These are phyloP conservation scores for Arthroderma sp. DNA, from an alignment of 2,329 filamentous ascomycete genomes.

Conservation along the genomic window DNA sequence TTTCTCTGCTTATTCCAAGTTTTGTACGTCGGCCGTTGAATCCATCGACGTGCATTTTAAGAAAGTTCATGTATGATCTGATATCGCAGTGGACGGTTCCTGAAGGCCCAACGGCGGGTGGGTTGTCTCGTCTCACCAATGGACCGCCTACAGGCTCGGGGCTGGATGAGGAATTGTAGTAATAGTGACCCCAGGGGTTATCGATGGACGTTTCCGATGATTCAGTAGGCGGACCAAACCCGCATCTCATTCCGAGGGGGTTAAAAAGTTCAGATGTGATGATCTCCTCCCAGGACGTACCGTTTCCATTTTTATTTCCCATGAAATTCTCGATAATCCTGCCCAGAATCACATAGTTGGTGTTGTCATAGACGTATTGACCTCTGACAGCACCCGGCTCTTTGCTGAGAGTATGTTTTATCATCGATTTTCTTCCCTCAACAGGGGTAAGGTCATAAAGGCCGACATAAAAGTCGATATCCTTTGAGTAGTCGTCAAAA, in stretches of 20 bases:
- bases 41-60: constrained; percentile 8
- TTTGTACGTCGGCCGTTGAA: constrained; percentile 7
- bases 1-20: constrained; percentile 4
- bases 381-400: not conserved
- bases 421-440: constrained; percentile 6
- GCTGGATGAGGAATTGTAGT: not conserved
- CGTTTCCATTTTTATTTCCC: not conserved
- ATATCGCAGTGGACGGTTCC: constrained; percentile 9
- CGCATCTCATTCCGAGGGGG: constrained; percentile 9
- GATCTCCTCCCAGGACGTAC: constrained; percentile 8
- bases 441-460: constrained; percentile 7
- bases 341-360: constrained; percentile 11
- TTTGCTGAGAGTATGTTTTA: constrained; percentile 6
- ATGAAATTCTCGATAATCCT: constrained; percentile 7
- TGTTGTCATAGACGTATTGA: constrained; percentile 9
- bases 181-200: constrained; percentile 10
- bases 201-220: constrained; percentile 8
- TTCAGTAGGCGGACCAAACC: constrained; percentile 8
- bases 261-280: constrained; percentile 2
- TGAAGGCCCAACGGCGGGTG: constrained; percentile 7
- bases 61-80: constrained; percentile 5
- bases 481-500: not conserved
- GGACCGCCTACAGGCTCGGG: constrained; percentile 8
- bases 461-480: not conserved
- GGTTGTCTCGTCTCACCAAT: constrained; percentile 7